These are phyloP conservation scores for Candida mattraensis DNA, from an alignment of 805 yeast species.

Conservation along the genomic window DNA sequence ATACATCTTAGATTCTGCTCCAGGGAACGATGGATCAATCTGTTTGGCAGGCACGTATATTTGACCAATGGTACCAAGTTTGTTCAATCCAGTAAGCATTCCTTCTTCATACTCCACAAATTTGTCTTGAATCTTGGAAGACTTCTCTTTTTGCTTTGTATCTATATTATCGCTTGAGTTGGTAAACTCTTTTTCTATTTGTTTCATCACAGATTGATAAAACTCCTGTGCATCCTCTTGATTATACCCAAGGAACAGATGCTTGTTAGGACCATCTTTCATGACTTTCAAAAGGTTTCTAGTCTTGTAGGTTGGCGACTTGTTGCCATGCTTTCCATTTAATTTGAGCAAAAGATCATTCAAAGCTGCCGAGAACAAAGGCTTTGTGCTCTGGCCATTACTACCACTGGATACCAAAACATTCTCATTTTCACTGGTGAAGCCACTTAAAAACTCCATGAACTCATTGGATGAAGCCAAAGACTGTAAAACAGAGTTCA, in stretches of 20 bases:
- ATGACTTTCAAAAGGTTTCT: constrained; percentile 59
- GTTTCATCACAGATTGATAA: constrained; percentile 73
- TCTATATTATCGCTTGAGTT: constrained; percentile 6
- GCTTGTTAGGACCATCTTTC: constrained; percentile 77
- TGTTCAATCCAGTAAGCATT: constrained; percentile 38
- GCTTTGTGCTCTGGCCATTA: constrained; percentile 17
- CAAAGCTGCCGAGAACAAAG: constrained; percentile 52
- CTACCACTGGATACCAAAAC: neutral
- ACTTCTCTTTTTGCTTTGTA: constrained; percentile 20
- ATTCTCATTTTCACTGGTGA: constrained; percentile 27
- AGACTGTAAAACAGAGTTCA: constrained; percentile 87
- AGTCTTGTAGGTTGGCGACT: constrained; percentile 63
- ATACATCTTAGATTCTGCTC: constrained; percentile 43
- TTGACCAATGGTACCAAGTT: constrained; percentile 58
- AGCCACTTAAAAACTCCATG: constrained; percentile 51
- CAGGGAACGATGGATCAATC: constrained; percentile 66
- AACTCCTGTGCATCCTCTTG: constrained; percentile 98
- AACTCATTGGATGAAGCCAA: constrained; percentile 72
- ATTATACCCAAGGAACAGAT: constrained; percentile 77
- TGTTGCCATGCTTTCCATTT: constrained; percentile 53
- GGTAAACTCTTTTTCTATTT: constrained; percentile 59
- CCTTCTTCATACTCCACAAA: constrained; percentile 30
- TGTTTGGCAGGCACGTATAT: constrained; percentile 73
- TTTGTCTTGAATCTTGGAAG: constrained; percentile 27
- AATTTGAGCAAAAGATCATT: constrained; percentile 52